Evolutionary conservation across 2,329 filamentous ascomycete genomes (phyloP).

Genomic region (Malbranchea zuffiana): DNA sequence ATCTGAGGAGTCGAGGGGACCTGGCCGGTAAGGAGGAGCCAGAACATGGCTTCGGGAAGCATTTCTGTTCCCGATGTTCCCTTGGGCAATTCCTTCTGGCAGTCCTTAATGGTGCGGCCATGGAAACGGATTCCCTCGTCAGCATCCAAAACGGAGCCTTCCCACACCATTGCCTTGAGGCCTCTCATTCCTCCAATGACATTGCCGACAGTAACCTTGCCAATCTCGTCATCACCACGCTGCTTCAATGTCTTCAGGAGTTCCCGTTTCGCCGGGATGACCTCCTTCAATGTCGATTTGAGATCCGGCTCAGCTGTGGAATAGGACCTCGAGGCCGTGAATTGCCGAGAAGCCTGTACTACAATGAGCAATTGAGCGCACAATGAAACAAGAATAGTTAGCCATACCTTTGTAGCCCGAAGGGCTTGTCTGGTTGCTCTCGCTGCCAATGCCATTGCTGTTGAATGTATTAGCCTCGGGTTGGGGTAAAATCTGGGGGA

Average conservation of each 20-base stretch:
- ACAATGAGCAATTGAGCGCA: neutral
- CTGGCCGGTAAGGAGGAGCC: conserved; percentile 87
- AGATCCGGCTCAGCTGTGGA: conserved; percentile 73
- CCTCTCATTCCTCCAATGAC: conserved; percentile 95
- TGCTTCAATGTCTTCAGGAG: conserved; percentile 89
- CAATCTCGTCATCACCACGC: conserved; percentile 68
- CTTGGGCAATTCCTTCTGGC: conserved; percentile 86
- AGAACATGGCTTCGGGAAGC: conserved; percentile 99
- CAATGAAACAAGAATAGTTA: conserved; percentile 2
- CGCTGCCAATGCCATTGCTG: conserved; percentile 26
- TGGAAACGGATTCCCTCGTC: conserved; percentile 98
- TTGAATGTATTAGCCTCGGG: neutral
- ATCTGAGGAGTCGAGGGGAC: conserved; percentile 76
- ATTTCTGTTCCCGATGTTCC: conserved; percentile 78
- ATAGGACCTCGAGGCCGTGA: conserved; percentile 23
- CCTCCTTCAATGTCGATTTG: conserved; percentile 71
- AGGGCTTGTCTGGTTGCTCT: conserved; percentile 31
- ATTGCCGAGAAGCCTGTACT: conserved; percentile 13
- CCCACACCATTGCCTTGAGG: conserved; percentile 97
- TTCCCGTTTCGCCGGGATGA: conserved; percentile 86
- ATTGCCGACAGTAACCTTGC: conserved; percentile 88
- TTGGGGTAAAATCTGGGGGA: too few relatives aligned
- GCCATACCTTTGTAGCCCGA: conserved; percentile 28
- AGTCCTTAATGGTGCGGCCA: conserved; percentile 95
- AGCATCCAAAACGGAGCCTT: conserved; percentile 90